Percentiles rank a stretch among this genome's conserved stretches.
Conservation (phyloP, 306 rosid genomes). For the Leucaena leucocephala region DNA sequence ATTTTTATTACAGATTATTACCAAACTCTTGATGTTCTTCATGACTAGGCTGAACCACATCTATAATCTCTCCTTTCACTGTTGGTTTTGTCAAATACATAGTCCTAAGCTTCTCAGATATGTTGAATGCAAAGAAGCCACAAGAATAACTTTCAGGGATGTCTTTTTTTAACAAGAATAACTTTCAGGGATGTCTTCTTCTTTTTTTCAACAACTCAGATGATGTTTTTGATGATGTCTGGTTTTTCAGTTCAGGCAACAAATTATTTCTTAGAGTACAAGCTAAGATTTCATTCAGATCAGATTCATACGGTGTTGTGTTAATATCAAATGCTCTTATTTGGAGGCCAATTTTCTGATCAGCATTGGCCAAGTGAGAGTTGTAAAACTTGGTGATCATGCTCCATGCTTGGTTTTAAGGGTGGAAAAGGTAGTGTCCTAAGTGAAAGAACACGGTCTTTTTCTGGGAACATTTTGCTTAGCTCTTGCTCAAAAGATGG, state of each 20-base stretch:
- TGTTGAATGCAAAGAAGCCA: conserved; percentile 47
- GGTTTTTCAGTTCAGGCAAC: conserved; percentile 38
- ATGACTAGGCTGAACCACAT: conserved; percentile 50
- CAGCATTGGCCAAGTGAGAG: conserved; percentile 1
- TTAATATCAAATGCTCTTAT: not conserved
- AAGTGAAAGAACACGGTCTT: not conserved
- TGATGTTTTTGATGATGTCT: not conserved
- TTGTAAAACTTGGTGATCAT: conserved; percentile 33
- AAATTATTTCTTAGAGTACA: conserved; percentile 41
- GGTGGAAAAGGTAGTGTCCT: conserved; percentile 1
- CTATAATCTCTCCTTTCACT: conserved; percentile 41
- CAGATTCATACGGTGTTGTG: conserved; percentile 20
- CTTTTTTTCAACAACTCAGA: conserved; percentile 10
- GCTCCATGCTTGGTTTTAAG: not conserved
- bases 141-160: conserved; percentile 42
- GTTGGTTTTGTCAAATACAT: conserved; percentile 47
- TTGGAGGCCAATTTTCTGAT: conserved; percentile 15
- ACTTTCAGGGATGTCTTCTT: conserved; percentile 33
- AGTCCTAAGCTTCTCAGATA: conserved; percentile 45
- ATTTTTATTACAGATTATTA: conserved; percentile 43
- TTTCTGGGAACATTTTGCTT: conserved; percentile 7
- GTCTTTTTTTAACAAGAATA: conserved; percentile 37
- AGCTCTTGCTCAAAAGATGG: conserved; percentile 43
- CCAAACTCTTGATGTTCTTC: conserved; percentile 50
- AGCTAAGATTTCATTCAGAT: conserved; percentile 45